A percentile compares a stretch with the other conserved stretches of the same genome.
Evolutionary conservation across 202 grass and related monocot species (phyloP).

Genomic region (Zizania palustris): DNA sequence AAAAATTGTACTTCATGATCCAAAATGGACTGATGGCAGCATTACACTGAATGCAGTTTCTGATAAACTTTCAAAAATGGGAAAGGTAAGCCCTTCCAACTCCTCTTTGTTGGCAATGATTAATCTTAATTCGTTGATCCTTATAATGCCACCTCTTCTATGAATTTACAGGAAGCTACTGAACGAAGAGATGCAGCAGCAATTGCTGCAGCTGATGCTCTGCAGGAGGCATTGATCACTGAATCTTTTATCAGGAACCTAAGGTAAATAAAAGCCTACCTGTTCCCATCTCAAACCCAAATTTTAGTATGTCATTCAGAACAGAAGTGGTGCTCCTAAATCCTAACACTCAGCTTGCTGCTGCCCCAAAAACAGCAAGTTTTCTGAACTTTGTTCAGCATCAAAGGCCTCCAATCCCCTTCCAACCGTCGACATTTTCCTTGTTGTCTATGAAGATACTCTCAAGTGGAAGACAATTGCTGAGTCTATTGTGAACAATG

Average conservation of each 20-base stretch:
- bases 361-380: constrained; percentile 60
- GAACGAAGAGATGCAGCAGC: constrained; percentile 63
- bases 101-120: not conserved
- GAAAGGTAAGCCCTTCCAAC: constrained; percentile 44
- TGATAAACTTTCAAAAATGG: constrained; percentile 59
- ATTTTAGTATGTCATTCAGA: too few relatives aligned
- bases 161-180: constrained; percentile 60
- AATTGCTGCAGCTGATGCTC: constrained; percentile 63
- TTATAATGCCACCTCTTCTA: not conserved
- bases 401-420: constrained; percentile 56
- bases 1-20: constrained; percentile 61
- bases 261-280: constrained; percentile 43
- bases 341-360: not conserved
- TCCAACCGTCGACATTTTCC: constrained; percentile 67
- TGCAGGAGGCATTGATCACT: constrained; percentile 71
- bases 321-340: not conserved
- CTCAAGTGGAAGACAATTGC: constrained; percentile 54
- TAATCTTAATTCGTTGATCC: not conserved
- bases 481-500: constrained; percentile 38
- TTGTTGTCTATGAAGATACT: constrained; percentile 60
- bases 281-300: too few relatives aligned
- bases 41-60: constrained; percentile 48
- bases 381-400: constrained; percentile 63
- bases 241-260: constrained; percentile 76
- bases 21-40: constrained; percentile 75